phyloP scores from a whole-genome alignment of 139 green algal genomes.

The Chlorella sp. region DNA sequence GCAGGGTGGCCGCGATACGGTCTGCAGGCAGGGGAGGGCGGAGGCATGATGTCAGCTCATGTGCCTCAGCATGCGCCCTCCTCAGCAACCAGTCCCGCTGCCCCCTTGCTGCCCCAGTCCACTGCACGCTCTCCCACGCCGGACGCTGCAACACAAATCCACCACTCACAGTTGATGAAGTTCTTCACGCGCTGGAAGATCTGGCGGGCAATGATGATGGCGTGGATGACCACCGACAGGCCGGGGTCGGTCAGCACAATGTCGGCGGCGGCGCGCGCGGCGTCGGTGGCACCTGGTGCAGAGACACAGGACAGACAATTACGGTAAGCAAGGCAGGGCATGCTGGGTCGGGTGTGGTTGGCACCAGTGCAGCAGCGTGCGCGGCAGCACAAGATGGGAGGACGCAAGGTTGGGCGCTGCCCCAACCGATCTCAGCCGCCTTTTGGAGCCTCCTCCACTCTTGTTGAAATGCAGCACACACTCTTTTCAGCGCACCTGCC shows the following conservation, averaged over 20 bases:
- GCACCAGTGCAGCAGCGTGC: no score
- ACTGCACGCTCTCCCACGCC: no score
- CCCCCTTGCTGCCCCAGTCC: background rate
- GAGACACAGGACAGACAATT: no score
- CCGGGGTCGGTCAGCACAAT: conserved; percentile 90
- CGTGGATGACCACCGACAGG: conserved; percentile 81
- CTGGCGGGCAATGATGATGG: conserved; percentile 75
- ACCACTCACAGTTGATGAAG: conserved; percentile 72
- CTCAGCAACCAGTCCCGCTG: background rate
- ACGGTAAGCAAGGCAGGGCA: conserved; percentile 28
- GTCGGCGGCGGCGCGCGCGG: conserved; percentile 87
- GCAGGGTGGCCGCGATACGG: conserved; percentile 77
- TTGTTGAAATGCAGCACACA: no score
- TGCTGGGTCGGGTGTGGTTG: no score
- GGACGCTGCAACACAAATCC: no score
- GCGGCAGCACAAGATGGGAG: no score
- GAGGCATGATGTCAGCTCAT: background rate
- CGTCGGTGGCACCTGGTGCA: conserved; percentile 71
- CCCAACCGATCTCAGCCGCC: no score
- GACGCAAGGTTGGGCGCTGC: no score
- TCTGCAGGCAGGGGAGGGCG: conserved; percentile 68
- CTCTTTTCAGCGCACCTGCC: background rate
- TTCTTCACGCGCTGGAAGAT: conserved; percentile 91
- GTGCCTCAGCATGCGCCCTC: background rate
- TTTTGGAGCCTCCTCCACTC: no score